Evolutionary conservation across 2,329 filamentous ascomycete species (phyloP).

Genomic region (Monilinia laxa): DNA sequence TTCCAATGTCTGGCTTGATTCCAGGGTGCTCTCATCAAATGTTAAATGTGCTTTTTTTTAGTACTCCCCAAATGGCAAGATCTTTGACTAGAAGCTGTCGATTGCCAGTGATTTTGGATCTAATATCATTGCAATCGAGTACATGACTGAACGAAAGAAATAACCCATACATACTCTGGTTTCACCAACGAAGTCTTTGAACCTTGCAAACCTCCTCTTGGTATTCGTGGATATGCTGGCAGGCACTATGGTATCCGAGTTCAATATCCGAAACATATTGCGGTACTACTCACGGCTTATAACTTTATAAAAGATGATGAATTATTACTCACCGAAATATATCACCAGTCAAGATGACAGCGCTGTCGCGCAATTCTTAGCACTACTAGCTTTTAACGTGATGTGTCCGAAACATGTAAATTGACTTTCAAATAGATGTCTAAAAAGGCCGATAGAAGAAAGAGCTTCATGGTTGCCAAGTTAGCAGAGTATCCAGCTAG

Average conservation of each 20-base stretch:
- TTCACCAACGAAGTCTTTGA: background rate
- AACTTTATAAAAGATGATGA: background rate
- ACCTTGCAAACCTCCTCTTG: background rate
- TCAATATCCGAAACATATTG: rapidly evolving
- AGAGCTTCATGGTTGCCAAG: background rate
- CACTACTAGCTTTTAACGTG: rapidly evolving
- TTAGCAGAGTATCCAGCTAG: background rate
- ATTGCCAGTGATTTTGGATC: background rate
- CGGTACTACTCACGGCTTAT: background rate
- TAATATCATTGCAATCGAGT: background rate
- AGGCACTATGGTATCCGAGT: rapidly evolving
- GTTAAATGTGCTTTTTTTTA: no score
- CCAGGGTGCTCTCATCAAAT: no score
- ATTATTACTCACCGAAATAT: background rate
- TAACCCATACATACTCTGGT: background rate
- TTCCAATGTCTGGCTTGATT: no score
- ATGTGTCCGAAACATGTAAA: background rate
- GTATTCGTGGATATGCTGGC: rapidly evolving
- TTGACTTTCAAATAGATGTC: background rate
- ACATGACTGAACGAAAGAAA: background rate
- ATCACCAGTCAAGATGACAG: no score
- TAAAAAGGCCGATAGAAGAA: background rate
- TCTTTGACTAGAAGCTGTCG: background rate
- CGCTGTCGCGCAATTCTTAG: background rate
- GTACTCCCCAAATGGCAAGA: no score